phyloP scores from a whole-genome alignment of 306 rosid genomes.

The Oemleria cerasiformis region DNA sequence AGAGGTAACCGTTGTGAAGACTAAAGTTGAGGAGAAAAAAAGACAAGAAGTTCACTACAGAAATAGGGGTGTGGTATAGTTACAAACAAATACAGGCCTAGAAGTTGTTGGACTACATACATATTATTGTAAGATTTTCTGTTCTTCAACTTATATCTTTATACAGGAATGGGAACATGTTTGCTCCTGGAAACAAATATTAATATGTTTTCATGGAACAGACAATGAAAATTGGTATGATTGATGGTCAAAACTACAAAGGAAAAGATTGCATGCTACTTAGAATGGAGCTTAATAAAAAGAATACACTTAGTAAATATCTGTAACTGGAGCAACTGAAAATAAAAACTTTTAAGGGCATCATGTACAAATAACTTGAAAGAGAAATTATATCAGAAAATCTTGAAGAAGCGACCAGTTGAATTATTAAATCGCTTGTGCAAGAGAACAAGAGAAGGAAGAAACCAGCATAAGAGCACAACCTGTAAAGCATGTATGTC shows the following conservation, averaged over 20 bases:
- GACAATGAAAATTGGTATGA: too few relatives aligned
- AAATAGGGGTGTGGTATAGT: background rate
- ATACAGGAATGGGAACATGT: too few relatives aligned
- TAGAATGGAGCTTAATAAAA: background rate
- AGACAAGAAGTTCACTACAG: background rate
- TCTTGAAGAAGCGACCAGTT: background rate
- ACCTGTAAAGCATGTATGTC: constrained; percentile 99
- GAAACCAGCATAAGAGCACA: constrained; percentile 12
- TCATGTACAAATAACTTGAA: background rate
- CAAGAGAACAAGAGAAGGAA: background rate
- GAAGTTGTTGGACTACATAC: background rate
- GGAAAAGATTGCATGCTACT: too few relatives aligned
- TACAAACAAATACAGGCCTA: background rate
- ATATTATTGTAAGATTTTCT: background rate
- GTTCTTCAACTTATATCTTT: background rate
- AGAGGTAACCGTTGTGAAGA: background rate
- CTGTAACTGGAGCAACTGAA: constrained; percentile 1
- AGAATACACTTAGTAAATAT: background rate
- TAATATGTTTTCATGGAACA: too few relatives aligned
- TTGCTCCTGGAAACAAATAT: too few relatives aligned
- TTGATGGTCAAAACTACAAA: too few relatives aligned
- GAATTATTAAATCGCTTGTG: background rate
- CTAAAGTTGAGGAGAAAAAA: background rate
- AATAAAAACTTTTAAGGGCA: background rate
- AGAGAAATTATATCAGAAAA: background rate